Evolutionary conservation across 2,329 filamentous ascomycete genomes (phyloP).

Genomic region (Penicillium sp.): DNA sequence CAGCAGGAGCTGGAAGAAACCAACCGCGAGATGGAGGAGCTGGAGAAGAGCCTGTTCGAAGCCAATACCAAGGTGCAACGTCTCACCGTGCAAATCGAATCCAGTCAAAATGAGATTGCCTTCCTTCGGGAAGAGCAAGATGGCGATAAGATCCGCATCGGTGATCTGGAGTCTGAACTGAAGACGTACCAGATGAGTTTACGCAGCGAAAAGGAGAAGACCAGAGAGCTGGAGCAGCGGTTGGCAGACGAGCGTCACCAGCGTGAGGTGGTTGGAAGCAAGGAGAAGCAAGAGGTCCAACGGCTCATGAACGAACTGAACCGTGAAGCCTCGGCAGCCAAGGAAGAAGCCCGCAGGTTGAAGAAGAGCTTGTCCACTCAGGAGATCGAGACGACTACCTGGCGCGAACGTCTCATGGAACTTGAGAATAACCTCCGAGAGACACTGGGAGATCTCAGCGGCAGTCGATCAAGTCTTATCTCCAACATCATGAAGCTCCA

Average conservation of each 20-base stretch:
- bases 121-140: constrained; percentile 97
- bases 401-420: constrained; percentile 85
- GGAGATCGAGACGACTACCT: constrained; percentile 82
- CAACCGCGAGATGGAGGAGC: constrained; percentile 77
- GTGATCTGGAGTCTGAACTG: constrained; percentile 79
- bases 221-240: constrained; percentile 66
- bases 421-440: constrained; percentile 83
- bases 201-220: constrained; percentile 77
- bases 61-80: constrained; percentile 82
- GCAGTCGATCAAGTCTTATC: constrained; percentile 77
- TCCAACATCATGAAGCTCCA: constrained; percentile 84
- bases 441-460: constrained; percentile 79
- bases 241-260: constrained; percentile 76
- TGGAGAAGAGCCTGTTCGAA: constrained; percentile 79
- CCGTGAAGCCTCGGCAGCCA: constrained; percentile 69
- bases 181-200: constrained; percentile 72
- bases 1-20: constrained; percentile 77
- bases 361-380: constrained; percentile 76
- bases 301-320: constrained; percentile 91
- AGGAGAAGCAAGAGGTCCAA: constrained; percentile 93
- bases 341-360: constrained; percentile 77
- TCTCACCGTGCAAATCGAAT: constrained; percentile 85
- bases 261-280: constrained; percentile 75
- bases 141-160: constrained; percentile 94
- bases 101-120: constrained; percentile 83